phyloP scores from a whole-genome alignment of 371 early-diverging fungal species.

The Circinella umbellata region DNA sequence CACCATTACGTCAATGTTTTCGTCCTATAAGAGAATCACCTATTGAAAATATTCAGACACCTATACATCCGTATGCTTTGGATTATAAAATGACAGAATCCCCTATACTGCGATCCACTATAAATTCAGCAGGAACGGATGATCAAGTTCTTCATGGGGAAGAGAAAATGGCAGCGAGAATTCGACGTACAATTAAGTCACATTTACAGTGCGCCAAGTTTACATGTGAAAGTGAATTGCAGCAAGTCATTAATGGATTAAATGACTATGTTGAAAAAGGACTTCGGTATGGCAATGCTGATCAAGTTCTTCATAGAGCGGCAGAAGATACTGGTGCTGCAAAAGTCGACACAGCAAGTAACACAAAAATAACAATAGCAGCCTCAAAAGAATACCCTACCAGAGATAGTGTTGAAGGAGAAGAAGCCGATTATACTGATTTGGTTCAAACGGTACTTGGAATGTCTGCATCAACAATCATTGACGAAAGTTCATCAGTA shows the following conservation, averaged over 20 bases:
- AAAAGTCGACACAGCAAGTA: neutral
- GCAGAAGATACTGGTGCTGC: neutral
- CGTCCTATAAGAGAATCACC: slow-evolving; percentile 2
- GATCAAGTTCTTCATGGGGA: neutral
- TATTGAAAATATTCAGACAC: neutral
- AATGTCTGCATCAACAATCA: neutral
- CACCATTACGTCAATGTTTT: slow-evolving; percentile 19
- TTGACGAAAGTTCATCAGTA: slow-evolving; percentile 2
- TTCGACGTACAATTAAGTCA: slow-evolving; percentile 41
- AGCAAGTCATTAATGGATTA: slow-evolving; percentile 71
- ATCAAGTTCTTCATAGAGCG: neutral
- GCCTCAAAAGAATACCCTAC: no score
- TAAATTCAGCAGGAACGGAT: neutral
- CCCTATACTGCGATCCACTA: neutral
- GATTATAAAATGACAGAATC: neutral
- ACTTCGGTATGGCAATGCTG: slow-evolving; percentile 59
- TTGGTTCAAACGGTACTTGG: slow-evolving; percentile 6
- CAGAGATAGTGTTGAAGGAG: slow-evolving; percentile 12
- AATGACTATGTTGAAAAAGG: slow-evolving; percentile 74
- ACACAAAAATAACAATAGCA: no score
- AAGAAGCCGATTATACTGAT: slow-evolving; percentile 17
- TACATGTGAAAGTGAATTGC: slow-evolving; percentile 52
- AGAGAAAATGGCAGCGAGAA: slow-evolving; percentile 23
- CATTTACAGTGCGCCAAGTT: slow-evolving; percentile 47
- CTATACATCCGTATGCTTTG: neutral